phyloP scores from a whole-genome alignment of 257 asterid species.

The Verbascum thapsus region DNA sequence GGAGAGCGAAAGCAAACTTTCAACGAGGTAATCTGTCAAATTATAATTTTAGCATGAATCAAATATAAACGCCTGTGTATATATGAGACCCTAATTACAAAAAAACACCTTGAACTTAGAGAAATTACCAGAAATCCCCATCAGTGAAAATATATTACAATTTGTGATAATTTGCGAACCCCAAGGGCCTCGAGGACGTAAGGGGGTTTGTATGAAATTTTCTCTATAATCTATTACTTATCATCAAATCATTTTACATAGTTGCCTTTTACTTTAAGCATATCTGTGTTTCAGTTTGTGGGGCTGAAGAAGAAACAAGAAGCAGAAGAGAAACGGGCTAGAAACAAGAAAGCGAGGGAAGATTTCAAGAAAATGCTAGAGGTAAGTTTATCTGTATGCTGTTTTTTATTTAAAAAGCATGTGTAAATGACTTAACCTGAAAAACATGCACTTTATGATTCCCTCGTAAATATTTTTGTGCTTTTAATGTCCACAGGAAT shows the following conservation, averaged over 20 bases:
- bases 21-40: conserved; percentile 68
- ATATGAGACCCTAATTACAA: no score
- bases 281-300: conserved; percentile 60
- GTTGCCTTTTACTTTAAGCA: conserved; percentile 26
- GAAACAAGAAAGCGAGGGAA: conserved; percentile 79
- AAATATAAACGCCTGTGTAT: no score
- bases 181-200: no score
- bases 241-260: conserved; percentile 14
- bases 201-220: no score
- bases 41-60: no score
- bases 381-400: conserved; percentile 45
- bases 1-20: conserved; percentile 92
- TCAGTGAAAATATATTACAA: no score
- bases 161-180: no score
- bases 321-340: conserved; percentile 82
- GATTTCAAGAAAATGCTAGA: conserved; percentile 85
- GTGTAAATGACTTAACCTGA: conserved; percentile 2
- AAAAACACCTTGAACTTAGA: no score
- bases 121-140: no score
- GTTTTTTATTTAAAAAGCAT: conserved; percentile 9
- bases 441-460: conserved; percentile 9
- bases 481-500: conserved; percentile 58
- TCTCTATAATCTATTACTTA: background rate
- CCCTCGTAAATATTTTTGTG: conserved; percentile 8
- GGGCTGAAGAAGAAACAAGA: conserved; percentile 81